Evolutionary conservation across 495 filamentous ascomycete genomes (phyloP), one percentile per base, ranked within the genome.

Genomic region (Talaromyces borbonicus): DNA sequence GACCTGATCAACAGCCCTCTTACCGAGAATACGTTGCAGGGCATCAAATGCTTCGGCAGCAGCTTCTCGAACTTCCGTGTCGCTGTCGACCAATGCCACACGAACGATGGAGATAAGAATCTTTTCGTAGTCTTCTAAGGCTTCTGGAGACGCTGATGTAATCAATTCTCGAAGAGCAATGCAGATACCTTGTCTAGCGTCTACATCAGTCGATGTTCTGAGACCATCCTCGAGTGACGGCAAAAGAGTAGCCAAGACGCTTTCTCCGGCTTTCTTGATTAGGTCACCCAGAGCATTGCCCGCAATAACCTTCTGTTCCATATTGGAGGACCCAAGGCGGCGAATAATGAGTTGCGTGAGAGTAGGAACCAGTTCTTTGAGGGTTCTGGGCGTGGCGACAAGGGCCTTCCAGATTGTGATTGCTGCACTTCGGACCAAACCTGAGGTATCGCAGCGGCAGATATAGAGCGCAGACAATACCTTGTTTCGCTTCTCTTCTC

Each of bases 281-380:
- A 98, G 73, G 57, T 98, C 92, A 52, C 92, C 93, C 40, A 98
- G 73, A 8, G 92, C 88, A 60, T 97, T 97, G 55, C 90, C 89
- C 39, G 92, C 93, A 68, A 98, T 98, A 49, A 93, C 83, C 66
- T 95, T 96, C 61, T 97, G 92, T 62, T 98, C 92, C 83, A 94
- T 86, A 56, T 95, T 97, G 3, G 89, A 84, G 52, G 87, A 96
- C 44, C 87, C 92, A 29, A 98, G 80, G 27, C 92, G 85, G 44
- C 89, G 81, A 61, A 97, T 97, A 51, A 98, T 81, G 52, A 97
- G 77, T 61, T 94, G 88, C 5, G 87, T 93, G 31, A 98, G 78
- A 5, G 89, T 95, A 22, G 92, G 90, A 27, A 95, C 81, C 53
- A 98, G 79, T 55, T 98, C 92, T 62, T 95, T 95, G 52, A 98